Percentiles rank a stretch among this genome's conserved stretches.
phyloP scores from a whole-genome alignment of 495 filamentous ascomycete genomes.

The Lophiotrema nucula region DNA sequence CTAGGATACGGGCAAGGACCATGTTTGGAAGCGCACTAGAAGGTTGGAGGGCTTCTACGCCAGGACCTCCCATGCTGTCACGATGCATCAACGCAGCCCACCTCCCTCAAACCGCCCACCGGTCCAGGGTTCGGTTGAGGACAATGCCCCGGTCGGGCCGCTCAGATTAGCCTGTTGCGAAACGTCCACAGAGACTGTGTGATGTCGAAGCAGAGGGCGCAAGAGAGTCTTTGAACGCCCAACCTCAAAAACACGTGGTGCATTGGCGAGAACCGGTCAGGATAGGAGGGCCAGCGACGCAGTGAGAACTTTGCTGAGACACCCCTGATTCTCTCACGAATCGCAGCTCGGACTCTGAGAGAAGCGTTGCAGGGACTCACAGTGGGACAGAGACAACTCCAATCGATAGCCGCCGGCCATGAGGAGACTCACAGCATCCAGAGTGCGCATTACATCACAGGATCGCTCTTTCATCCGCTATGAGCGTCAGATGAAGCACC shows the following conservation, averaged over 20 bases:
- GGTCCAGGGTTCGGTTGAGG: background rate
- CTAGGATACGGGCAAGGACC: conserved; percentile 9
- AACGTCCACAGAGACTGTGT: background rate
- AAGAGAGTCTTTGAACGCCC: background rate
- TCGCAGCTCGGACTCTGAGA: too few relatives aligned
- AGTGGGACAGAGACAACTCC: too few relatives aligned
- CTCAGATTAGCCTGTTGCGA: conserved; percentile 31
- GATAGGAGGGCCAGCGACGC: background rate
- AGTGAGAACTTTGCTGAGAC: too few relatives aligned
- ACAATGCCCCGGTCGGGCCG: conserved; percentile 9
- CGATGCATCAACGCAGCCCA: conserved; percentile 5
- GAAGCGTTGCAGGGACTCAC: too few relatives aligned
- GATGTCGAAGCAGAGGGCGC: background rate
- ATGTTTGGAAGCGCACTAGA: conserved; percentile 33
- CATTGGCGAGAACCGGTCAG: conserved; percentile 5
- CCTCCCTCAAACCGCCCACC: background rate
- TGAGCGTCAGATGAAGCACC: too few relatives aligned
- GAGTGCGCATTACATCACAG: too few relatives aligned
- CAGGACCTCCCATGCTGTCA: conserved; percentile 6
- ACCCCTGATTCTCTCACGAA: background rate
- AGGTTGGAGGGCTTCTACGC: conserved; percentile 18
- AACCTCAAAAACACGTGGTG: background rate
- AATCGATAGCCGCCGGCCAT: too few relatives aligned
- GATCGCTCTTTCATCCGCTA: too few relatives aligned
- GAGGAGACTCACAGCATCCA: too few relatives aligned